Evolutionary conservation across 768 basidiomycete species (phyloP).

Genomic region (Lactarius hengduanensis): DNA sequence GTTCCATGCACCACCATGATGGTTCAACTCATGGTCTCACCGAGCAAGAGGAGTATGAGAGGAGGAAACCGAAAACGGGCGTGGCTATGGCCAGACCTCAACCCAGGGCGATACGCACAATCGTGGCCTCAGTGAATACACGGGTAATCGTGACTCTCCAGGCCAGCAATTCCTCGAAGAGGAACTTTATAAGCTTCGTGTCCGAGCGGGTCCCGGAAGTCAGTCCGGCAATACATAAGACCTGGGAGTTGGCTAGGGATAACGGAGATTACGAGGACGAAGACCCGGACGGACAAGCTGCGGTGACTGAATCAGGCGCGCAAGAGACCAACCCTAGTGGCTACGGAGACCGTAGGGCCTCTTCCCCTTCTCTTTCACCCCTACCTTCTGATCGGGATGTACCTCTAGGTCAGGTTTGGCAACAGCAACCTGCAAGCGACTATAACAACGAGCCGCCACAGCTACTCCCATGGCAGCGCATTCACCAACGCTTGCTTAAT

Average conservation of each 20-base stretch:
- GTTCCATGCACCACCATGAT: conserved; percentile 50
- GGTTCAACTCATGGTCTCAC: conserved; percentile 36
- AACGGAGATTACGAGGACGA: conserved; percentile 47
- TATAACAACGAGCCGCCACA: conserved; percentile 42
- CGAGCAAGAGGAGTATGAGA: conserved; percentile 37
- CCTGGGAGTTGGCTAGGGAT: conserved; percentile 77
- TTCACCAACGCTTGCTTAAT: conserved; percentile 72
- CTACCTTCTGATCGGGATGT: conserved; percentile 44
- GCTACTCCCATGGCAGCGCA: conserved; percentile 81
- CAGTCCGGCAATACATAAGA: conserved; percentile 68
- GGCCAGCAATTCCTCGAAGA: conserved; percentile 80
- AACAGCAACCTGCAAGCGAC: conserved; percentile 39
- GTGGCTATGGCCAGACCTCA: conserved; percentile 18
- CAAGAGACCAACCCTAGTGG: conserved; percentile 58
- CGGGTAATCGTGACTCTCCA: conserved; percentile 63
- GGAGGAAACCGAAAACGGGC: conserved; percentile 47
- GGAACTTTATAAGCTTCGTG: conserved; percentile 74
- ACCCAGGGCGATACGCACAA: conserved; percentile 37
- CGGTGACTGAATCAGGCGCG: conserved; percentile 58
- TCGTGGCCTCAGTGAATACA: conserved; percentile 41
- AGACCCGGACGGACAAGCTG: conserved; percentile 49
- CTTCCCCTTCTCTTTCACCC: conserved; percentile 46
- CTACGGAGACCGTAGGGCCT: conserved; percentile 45
- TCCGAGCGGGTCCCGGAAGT: conserved; percentile 60
- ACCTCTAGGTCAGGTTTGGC: conserved; percentile 45